Evolutionary conservation across 1,139 yeast species (phyloP), one percentile per base, ranked within the genome.

Genomic region (Debaryomyces fabryi): DNA sequence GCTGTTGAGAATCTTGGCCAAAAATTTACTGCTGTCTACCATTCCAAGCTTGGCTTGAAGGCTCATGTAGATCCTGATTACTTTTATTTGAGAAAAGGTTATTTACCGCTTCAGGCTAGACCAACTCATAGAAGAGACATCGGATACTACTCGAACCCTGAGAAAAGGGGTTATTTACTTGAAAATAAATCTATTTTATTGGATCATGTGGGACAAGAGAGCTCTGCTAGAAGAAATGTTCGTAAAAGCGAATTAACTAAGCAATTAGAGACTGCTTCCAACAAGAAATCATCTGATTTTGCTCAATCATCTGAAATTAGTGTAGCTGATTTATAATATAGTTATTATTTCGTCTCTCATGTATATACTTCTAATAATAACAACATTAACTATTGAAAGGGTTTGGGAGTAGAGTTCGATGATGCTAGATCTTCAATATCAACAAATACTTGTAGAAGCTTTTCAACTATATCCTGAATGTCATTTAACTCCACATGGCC

Each of bases 111-210:
- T 54, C 85, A 83, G 46, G 95, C 98, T 3, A 82, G 92, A 67
- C 99, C 99, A 21, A 86, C 86, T 7, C 85, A 82, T 57, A 82
- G 89, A 68, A 86, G 89, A 71, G 91, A 87, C 60, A 85, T 93
- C 52, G 83, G 81, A 52, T 90, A 77, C 68, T 93, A 93, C 69
- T 81, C 93, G 42, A 79, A 82, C 64, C 79, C 80, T 6, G 84
- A 77, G 34, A 84, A 83, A 62, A 80, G 91, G 55, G 98, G 99
- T 3, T 92, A 89, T 63, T 72, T 92, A 58, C 68, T 72, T 58
- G 62, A 74, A 49, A 70, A 74, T 53, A 63, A 65, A 18, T 63
- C 72, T 18, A 55, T 74, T 42, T 68, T 76, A 44, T 69, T 74
- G 59, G 78, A 75, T 51, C 68, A 65, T 50, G 61, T 73, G 54